Evolutionary conservation across 176 grass and related monocot species (phyloP).

Genomic region (Bromus sterilis): DNA sequence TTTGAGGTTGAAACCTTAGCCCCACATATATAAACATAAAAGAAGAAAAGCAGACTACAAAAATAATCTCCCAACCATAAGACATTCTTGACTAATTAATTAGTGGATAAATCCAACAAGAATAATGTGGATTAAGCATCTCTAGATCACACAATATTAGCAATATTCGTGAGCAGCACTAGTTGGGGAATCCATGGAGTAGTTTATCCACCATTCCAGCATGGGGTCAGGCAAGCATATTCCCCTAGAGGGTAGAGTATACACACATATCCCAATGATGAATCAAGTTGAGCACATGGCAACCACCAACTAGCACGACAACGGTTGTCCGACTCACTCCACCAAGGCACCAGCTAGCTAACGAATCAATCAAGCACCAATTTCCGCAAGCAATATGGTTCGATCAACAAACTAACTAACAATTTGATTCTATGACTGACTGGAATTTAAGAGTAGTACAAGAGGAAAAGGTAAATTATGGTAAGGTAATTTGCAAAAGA

Average conservation of each 20-base stretch:
- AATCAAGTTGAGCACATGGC: conserved; percentile 44
- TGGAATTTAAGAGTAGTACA: too few species aligned
- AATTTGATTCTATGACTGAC: not conserved
- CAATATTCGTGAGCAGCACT: conserved; percentile 24
- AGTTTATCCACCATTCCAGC: conserved; percentile 17
- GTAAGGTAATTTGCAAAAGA: not conserved
- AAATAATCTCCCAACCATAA: not conserved
- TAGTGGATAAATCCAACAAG: not conserved
- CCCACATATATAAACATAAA: not conserved
- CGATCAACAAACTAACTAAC: conserved; percentile 22
- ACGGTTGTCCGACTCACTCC: not conserved
- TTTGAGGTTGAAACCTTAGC: not conserved
- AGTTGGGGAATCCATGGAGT: conserved; percentile 17
- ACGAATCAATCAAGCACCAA: not conserved
- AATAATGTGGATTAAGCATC: conserved; percentile 14
- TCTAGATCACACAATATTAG: not conserved
- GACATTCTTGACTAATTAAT: not conserved
- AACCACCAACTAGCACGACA: conserved; percentile 24
- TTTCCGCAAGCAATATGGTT: not conserved
- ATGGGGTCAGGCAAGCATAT: conserved; percentile 31
- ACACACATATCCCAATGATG: conserved; percentile 19
- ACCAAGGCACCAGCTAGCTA: conserved; percentile 26
- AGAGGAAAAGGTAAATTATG: too few species aligned
- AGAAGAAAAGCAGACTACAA: not conserved
- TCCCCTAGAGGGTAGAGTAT: conserved; percentile 15